Conservation (phyloP, 306 rosid species). For the Cicer pinnatifidum region DNA sequence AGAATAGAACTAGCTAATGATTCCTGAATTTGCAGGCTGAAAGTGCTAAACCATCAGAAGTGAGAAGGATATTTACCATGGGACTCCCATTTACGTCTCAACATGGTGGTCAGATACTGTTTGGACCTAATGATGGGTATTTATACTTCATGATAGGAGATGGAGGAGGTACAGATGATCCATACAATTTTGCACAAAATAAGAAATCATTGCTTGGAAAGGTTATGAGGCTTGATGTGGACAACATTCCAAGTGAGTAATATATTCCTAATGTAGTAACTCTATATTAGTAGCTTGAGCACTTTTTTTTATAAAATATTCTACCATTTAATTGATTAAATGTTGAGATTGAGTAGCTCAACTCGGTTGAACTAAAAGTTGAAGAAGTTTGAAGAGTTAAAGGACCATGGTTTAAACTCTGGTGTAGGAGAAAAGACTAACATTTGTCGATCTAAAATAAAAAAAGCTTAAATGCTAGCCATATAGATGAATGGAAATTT, state of each 20-base stretch:
- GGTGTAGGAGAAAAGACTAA: too few species aligned
- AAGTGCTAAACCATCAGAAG: constrained; percentile 85
- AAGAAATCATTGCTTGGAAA: constrained; percentile 97
- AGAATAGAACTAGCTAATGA: constrained; percentile 25
- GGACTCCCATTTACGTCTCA: constrained; percentile 80
- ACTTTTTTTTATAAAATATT: constrained; percentile 2
- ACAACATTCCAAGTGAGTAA: constrained; percentile 75
- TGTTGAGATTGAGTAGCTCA: too few species aligned
- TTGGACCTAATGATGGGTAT: constrained; percentile 86
- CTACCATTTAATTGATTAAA: constrained; percentile 4
- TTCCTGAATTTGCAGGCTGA: constrained; percentile 62
- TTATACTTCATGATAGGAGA: constrained; percentile 92
- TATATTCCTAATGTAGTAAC: constrained; percentile 4
- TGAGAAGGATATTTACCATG: constrained; percentile 91
- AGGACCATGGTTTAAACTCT: too few species aligned
- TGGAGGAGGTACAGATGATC: constrained; percentile 87
- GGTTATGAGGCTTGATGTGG: constrained; percentile 86
- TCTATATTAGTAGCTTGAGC: constrained; percentile 16
- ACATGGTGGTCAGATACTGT: constrained; percentile 95
- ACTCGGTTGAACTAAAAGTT: too few species aligned
- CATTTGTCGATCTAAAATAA: too few species aligned
- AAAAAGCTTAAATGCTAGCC: background rate
- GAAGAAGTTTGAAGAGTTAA: too few species aligned
- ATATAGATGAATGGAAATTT: background rate
- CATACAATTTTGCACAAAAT: constrained; percentile 85